A percentile compares a stretch with the other conserved stretches of the same genome.
phyloP scores from a whole-genome alignment of 148 eudicot genomes.

The Arbutus unedo region DNA sequence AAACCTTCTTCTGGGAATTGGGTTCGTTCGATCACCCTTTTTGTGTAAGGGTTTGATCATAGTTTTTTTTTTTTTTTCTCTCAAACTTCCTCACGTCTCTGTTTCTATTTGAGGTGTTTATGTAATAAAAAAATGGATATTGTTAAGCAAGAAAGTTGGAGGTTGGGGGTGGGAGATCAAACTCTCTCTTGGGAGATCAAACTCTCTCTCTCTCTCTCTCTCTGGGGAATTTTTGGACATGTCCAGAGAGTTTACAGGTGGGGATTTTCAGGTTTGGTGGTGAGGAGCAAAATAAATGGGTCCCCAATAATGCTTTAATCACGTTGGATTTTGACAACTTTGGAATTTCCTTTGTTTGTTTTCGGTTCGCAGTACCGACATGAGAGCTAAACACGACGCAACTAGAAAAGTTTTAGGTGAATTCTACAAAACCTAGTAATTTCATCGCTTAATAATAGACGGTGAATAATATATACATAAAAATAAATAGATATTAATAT shows the following conservation, averaged over 20 bases:
- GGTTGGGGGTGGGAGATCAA: background rate
- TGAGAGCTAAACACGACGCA: background rate
- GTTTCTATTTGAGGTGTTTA: background rate
- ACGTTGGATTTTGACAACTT: slow-evolving; percentile 1
- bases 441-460: too few relatives aligned
- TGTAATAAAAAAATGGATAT: background rate
- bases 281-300: background rate
- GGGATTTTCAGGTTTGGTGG: background rate
- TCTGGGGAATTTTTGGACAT: background rate
- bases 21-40: background rate
- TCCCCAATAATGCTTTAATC: background rate
- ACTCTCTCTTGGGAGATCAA: too few relatives aligned
- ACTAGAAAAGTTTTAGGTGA: too few relatives aligned
- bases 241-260: background rate
- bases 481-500: too few relatives aligned
- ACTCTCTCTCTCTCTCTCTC: background rate
- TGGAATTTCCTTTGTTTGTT: background rate
- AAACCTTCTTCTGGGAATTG: background rate
- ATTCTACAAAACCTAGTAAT: too few relatives aligned
- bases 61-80: slow-evolving; percentile 11
- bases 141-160: background rate
- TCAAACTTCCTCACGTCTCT: background rate
- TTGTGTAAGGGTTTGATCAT: background rate
- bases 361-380: background rate
- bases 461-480: too few relatives aligned